Conservation (phyloP, 177 flowering plant genomes). For the Vitis hybrid region DNA sequence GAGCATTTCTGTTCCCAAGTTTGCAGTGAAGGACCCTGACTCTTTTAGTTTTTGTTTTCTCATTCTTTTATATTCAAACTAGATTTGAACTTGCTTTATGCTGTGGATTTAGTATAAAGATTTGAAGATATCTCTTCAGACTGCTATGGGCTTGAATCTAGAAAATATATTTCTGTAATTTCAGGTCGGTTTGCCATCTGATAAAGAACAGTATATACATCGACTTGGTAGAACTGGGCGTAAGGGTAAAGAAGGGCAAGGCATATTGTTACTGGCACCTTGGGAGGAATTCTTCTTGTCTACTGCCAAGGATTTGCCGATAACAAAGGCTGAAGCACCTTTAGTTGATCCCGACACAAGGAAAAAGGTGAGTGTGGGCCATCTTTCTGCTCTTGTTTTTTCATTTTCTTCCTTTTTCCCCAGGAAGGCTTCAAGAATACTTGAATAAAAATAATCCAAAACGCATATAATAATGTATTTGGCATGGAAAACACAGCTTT, state of each 20-base stretch:
- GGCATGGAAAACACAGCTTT: no score
- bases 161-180: slow-evolving; percentile 10
- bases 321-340: slow-evolving; percentile 63
- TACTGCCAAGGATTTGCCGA: slow-evolving; percentile 69
- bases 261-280: slow-evolving; percentile 84
- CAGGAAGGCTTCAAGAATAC: neutral
- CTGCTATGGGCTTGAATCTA: neutral
- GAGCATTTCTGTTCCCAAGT: no score
- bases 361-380: slow-evolving; percentile 54
- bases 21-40: no score
- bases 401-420: neutral
- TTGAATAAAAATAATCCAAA: neutral
- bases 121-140: no score
- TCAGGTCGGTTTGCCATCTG: slow-evolving; percentile 89
- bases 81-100: no score
- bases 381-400: neutral
- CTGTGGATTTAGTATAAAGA: no score
- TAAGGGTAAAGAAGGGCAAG: slow-evolving; percentile 96
- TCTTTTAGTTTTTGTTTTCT: no score
- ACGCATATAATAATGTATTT: no score
- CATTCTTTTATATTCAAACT: no score
- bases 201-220: slow-evolving; percentile 91
- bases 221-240: slow-evolving; percentile 98
- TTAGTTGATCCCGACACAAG: slow-evolving; percentile 68
- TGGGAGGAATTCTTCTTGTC: slow-evolving; percentile 96